Evolutionary conservation across 108 stramenopile genomes (phyloP).

Genomic region (Cyclotella cryptica): DNA sequence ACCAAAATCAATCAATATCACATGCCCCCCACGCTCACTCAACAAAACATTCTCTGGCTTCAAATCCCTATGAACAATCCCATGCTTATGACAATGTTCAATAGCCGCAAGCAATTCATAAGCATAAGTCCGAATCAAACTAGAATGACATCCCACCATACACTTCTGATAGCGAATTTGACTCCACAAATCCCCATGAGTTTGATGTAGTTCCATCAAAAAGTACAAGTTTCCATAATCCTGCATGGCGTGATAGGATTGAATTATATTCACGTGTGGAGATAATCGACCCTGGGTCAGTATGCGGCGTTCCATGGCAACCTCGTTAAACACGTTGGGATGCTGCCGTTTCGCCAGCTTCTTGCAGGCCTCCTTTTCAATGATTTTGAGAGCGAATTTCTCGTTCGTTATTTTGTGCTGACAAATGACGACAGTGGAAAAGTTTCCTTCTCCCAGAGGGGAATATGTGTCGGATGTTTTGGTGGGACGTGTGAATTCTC

Average conservation of each 20-base stretch:
- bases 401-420: constrained; percentile 83
- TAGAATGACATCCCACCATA: constrained; percentile 81
- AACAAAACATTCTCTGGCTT: constrained; percentile 96
- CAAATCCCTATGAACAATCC: constrained; percentile 97
- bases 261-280: constrained; percentile 64
- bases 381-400: constrained; percentile 95
- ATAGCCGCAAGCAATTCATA: constrained; percentile 88
- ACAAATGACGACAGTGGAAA: constrained; percentile 81
- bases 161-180: constrained; percentile 60
- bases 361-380: constrained; percentile 92
- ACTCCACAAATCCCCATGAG: constrained; percentile 92
- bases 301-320: constrained; percentile 94
- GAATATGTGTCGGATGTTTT: constrained; percentile 67
- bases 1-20: constrained; percentile 97
- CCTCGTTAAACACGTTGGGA: constrained; percentile 96
- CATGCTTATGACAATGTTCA: constrained; percentile 89
- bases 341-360: constrained; percentile 90
- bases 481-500: constrained; percentile 76
- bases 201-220: constrained; percentile 90
- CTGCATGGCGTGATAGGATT: constrained; percentile 91
- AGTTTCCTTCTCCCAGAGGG: constrained; percentile 89
- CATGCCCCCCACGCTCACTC: constrained; percentile 72
- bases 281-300: constrained; percentile 73
- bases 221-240: constrained; percentile 70
- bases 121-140: constrained; percentile 80